Conservation (phyloP, 78 protist species). For the Capsaspora owczarzaki region DNA sequence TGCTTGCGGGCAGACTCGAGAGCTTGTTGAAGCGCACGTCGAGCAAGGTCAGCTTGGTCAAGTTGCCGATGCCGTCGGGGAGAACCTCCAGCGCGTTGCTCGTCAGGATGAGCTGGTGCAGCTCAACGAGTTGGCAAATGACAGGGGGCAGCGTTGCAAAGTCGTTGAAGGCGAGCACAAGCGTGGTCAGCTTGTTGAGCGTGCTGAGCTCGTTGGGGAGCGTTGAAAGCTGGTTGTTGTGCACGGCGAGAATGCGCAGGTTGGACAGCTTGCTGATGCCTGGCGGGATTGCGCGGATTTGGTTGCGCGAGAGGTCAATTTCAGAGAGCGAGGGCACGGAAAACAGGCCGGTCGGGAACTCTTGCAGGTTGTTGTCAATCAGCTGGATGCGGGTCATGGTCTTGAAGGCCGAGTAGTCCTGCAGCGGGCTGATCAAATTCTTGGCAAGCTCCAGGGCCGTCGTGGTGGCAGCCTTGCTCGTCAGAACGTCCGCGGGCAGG, state of each 20-base stretch:
- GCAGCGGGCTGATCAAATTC: too few relatives aligned
- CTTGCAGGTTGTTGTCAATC: background rate
- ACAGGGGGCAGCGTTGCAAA: background rate
- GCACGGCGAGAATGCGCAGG: background rate
- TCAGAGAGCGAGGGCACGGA: background rate
- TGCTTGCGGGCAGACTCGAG: too few relatives aligned
- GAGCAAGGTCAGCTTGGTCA: too few relatives aligned
- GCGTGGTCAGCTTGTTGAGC: background rate
- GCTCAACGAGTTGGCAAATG: background rate
- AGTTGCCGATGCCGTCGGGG: background rate
- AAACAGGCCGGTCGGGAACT: background rate
- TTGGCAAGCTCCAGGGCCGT: background rate
- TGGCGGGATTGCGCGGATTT: background rate
- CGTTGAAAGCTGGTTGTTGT: background rate
- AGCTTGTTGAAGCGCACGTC: too few relatives aligned
- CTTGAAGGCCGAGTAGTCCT: background rate
- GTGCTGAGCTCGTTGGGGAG: background rate
- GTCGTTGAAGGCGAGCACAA: background rate
- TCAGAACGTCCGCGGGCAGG: background rate
- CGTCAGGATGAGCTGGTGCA: background rate
- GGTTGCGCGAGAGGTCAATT: background rate
- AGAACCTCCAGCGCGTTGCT: background rate
- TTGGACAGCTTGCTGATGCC: background rate
- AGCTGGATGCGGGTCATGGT: background rate
- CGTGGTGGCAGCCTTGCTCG: background rate